These are phyloP conservation scores for Rhynchospora tenuis DNA, from an alignment of 176 grass and related monocot species.

Conservation along the genomic window DNA sequence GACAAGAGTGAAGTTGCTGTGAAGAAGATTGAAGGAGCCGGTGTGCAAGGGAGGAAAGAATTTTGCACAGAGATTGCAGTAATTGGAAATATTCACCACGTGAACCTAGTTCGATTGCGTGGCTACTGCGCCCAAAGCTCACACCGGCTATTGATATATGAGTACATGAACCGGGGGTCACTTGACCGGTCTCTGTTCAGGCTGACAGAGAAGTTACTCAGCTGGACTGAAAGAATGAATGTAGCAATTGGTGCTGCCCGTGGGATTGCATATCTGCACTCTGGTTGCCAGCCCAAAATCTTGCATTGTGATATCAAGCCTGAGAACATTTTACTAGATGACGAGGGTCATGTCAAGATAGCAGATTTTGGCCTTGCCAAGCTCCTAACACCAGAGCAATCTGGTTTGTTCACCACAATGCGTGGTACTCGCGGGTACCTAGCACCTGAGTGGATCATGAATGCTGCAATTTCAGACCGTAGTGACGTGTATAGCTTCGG, in stretches of 20 bases:
- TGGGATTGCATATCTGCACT: constrained; percentile 45
- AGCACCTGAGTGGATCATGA: constrained; percentile 49
- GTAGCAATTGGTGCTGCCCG: constrained; percentile 29
- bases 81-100: constrained; percentile 45
- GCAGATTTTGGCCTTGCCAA: constrained; percentile 44
- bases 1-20: constrained; percentile 27
- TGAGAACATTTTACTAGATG: constrained; percentile 47
- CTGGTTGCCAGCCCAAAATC: constrained; percentile 35
- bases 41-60: constrained; percentile 33
- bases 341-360: constrained; percentile 35
- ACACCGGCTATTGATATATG: constrained; percentile 41
- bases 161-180: constrained; percentile 53
- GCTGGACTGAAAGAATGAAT: constrained; percentile 32
- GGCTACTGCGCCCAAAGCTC: constrained; percentile 47
- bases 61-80: constrained; percentile 25
- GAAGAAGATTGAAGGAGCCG: constrained; percentile 28
- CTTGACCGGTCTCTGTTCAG: constrained; percentile 48
- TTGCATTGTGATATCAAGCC: constrained; percentile 60
- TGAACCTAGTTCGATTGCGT: constrained; percentile 43
- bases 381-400: constrained; percentile 39
- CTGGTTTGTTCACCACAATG: constrained; percentile 42
- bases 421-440: constrained; percentile 49
- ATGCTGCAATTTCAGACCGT: constrained; percentile 37
- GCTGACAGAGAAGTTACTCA: neutral
- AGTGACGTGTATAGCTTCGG: constrained; percentile 47